These are phyloP conservation scores for Sporothrix humicola DNA, from an alignment of 2,329 filamentous ascomycete species.

Conservation along the genomic window DNA sequence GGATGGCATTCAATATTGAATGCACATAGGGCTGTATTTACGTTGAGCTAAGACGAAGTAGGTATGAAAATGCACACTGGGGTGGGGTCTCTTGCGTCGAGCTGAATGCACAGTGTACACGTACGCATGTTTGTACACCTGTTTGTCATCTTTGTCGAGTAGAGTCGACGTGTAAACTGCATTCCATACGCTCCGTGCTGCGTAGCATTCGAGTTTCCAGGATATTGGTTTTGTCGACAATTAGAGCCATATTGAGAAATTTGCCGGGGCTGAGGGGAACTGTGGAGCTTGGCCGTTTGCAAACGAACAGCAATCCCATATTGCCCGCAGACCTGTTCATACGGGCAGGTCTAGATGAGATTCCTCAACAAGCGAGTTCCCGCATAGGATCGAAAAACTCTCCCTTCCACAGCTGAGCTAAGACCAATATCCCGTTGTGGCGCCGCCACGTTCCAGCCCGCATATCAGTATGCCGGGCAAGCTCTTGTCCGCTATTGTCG, in stretches of 20 bases:
- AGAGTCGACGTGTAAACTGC: not conserved
- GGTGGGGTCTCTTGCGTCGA: not conserved
- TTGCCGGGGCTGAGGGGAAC: not conserved
- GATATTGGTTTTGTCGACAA: not conserved
- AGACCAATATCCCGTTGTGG: not conserved
- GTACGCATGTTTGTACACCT: not conserved
- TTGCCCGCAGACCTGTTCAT: not conserved
- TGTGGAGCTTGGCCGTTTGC: not conserved
- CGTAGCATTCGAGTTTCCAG: not conserved
- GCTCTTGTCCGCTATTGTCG: not conserved
- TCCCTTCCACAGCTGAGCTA: constrained; percentile 1
- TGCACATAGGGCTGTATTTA: not conserved
- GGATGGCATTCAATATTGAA: not conserved
- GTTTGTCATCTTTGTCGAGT: not conserved
- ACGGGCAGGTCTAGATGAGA: not conserved
- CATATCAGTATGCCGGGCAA: not conserved
- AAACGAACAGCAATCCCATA: not conserved
- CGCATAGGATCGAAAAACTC: not conserved
- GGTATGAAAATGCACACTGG: not conserved
- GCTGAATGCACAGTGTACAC: not conserved
- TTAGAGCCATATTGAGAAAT: not conserved
- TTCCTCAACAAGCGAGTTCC: not conserved
- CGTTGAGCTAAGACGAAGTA: not conserved
- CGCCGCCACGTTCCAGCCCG: not conserved
- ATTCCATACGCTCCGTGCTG: not conserved